Conservation (phyloP, 345 rosid species). For the Eucalyptus virginea region DNA sequence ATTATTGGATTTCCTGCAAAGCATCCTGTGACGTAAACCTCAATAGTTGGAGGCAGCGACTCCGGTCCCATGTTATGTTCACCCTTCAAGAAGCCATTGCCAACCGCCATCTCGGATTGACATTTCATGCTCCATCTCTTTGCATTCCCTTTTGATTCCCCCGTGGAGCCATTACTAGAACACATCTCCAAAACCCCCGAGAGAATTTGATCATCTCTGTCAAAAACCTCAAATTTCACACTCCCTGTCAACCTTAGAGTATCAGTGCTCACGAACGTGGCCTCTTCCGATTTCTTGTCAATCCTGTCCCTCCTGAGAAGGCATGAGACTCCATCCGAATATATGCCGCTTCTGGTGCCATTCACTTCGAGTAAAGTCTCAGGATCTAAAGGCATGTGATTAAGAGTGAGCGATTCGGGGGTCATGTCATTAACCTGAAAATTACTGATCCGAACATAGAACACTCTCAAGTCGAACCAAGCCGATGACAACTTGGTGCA, state of each 20-base stretch:
- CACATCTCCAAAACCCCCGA: slow-evolving; percentile 72
- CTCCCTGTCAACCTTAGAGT: slow-evolving; percentile 68
- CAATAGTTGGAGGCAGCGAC: slow-evolving; percentile 41
- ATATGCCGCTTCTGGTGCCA: slow-evolving; percentile 43
- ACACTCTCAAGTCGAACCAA: slow-evolving; percentile 84
- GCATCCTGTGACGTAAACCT: slow-evolving; percentile 79
- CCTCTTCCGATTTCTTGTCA: slow-evolving; percentile 72
- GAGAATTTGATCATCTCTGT: slow-evolving; percentile 48
- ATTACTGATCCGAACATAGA: slow-evolving; percentile 75
- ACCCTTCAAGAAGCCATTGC: slow-evolving; percentile 58
- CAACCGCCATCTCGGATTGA: slow-evolving; percentile 39
- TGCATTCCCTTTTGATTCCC: slow-evolving; percentile 40
- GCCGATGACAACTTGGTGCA: slow-evolving; percentile 22
- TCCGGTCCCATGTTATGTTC: slow-evolving; percentile 35
- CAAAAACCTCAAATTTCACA: slow-evolving; percentile 72
- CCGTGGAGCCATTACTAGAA: slow-evolving; percentile 30
- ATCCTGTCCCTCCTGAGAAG: slow-evolving; percentile 77
- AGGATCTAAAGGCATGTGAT: slow-evolving; percentile 62
- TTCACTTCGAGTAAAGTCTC: slow-evolving; percentile 74
- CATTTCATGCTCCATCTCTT: slow-evolving; percentile 76
- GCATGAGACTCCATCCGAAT: slow-evolving; percentile 49
- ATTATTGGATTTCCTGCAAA: slow-evolving; percentile 74
- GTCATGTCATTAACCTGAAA: slow-evolving; percentile 53
- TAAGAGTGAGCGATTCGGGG: slow-evolving; percentile 65
- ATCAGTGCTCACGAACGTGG: slow-evolving; percentile 84